A percentile compares a stretch with the other conserved stretches of the same genome.
These are phyloP conservation scores for Xylariaceae sp. DNA, from an alignment of 2,329 filamentous ascomycete genomes.

Conservation along the genomic window DNA sequence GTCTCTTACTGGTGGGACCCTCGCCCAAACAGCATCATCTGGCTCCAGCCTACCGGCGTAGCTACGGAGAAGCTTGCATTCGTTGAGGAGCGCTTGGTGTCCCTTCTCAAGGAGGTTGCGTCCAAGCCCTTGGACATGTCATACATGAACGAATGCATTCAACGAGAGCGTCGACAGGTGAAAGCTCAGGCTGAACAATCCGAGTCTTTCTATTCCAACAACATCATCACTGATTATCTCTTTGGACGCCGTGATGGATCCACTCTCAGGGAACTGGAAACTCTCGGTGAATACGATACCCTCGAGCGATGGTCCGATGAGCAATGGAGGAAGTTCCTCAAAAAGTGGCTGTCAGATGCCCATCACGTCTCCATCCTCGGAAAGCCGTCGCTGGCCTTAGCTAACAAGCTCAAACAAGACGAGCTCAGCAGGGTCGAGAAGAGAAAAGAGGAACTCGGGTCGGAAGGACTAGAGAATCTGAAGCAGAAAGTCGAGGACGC, in stretches of 20 bases:
- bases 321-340: constrained; percentile 76
- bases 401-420: constrained; percentile 71
- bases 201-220: constrained; percentile 71
- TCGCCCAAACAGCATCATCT: constrained; percentile 75
- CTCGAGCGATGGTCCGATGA: constrained; percentile 74
- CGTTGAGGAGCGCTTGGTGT: constrained; percentile 79
- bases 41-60: constrained; percentile 79
- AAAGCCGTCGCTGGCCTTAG: constrained; percentile 72
- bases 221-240: constrained; percentile 85
- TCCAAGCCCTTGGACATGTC: constrained; percentile 77
- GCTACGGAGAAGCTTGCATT: constrained; percentile 75
- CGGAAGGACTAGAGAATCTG: constrained; percentile 71
- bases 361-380: constrained; percentile 83
- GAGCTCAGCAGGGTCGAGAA: constrained; percentile 73
- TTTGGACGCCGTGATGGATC: constrained; percentile 83
- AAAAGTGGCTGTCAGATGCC: constrained; percentile 77
- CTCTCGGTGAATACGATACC: constrained; percentile 53
- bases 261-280: constrained; percentile 54
- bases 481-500: constrained; percentile 71
- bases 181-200: constrained; percentile 79
- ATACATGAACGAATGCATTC: constrained; percentile 83
- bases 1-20: constrained; percentile 73
- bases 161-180: constrained; percentile 70
- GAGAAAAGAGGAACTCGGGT: constrained; percentile 70
- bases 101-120: constrained; percentile 74